Conservation (phyloP, 2,329 filamentous ascomycete species). For the Achaetomium macrosporum region DNA sequence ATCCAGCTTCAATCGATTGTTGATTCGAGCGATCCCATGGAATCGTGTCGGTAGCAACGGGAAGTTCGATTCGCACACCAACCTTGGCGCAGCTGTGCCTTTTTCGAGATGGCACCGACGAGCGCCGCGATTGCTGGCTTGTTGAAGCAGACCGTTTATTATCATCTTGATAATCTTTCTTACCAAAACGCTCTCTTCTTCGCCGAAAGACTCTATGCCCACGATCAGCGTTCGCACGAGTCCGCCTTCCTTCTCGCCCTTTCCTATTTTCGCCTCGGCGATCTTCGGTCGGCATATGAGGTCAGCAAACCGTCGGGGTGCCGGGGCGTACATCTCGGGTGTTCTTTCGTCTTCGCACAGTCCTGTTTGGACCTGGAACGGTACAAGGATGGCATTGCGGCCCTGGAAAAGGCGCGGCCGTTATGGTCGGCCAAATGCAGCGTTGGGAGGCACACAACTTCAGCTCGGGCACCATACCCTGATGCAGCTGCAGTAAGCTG, state of each 20-base stretch:
- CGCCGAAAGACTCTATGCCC: slow-evolving; percentile 76
- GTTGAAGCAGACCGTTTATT: slow-evolving; percentile 55
- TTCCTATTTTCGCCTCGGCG: slow-evolving; percentile 76
- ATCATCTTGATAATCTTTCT: slow-evolving; percentile 82
- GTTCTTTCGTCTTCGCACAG: slow-evolving; percentile 87
- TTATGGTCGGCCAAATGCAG: slow-evolving; percentile 70
- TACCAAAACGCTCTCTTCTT: slow-evolving; percentile 91
- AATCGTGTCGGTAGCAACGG: slow-evolving; percentile 24
- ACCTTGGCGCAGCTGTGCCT: slow-evolving; percentile 14
- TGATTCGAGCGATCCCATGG: slow-evolving; percentile 30
- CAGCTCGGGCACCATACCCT: slow-evolving; percentile 65
- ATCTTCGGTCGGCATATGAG: slow-evolving; percentile 81
- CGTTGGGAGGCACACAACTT: slow-evolving; percentile 79
- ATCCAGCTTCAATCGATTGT: neutral
- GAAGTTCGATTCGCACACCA: slow-evolving; percentile 19
- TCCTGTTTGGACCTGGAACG: slow-evolving; percentile 74
- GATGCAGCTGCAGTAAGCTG: slow-evolving; percentile 81
- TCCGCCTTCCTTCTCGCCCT: slow-evolving; percentile 76
- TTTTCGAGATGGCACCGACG: slow-evolving; percentile 46
- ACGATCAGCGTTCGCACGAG: slow-evolving; percentile 76
- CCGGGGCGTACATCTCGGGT: slow-evolving; percentile 73
- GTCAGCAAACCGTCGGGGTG: slow-evolving; percentile 65
- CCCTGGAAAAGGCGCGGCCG: slow-evolving; percentile 74
- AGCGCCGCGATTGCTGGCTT: slow-evolving; percentile 45
- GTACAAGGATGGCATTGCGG: slow-evolving; percentile 73